Percentiles rank a stretch among this genome's conserved stretches.
Conservation (phyloP, 805 yeast species). For the Yarrowia yakushimensis region DNA sequence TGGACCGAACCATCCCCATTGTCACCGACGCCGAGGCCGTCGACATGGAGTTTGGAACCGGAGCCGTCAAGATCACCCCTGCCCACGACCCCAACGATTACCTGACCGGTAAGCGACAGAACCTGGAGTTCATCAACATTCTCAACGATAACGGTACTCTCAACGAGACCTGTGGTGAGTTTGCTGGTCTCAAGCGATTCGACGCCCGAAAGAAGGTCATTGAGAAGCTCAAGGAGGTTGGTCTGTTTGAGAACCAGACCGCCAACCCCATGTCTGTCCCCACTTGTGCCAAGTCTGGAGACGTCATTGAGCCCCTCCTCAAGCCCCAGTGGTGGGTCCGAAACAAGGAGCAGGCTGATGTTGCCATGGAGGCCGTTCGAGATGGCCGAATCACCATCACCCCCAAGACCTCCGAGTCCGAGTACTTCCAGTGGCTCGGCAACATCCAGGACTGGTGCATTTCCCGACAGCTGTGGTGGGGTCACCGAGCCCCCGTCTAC, state of each 20-base stretch:
- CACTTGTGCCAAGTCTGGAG: conserved; percentile 93
- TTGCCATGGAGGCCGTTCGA: conserved; percentile 80
- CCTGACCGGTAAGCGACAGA: conserved; percentile 90
- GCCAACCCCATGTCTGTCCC: conserved; percentile 97
- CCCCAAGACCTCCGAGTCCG: conserved; percentile 88
- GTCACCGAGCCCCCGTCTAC: conserved; percentile 97
- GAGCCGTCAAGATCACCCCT: conserved; percentile 99
- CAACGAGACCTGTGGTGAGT: conserved; percentile 91
- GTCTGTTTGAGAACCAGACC: conserved; percentile 74
- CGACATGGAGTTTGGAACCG: conserved; percentile 99
- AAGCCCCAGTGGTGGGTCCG: conserved; percentile 99
- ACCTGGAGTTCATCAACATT: conserved; percentile 82
- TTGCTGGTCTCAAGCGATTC: conserved; percentile 86
- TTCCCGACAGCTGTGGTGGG: conserved; percentile 93
- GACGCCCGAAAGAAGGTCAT: conserved; percentile 87
- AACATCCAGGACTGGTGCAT: conserved; percentile 99
- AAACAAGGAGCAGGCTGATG: conserved; percentile 82
- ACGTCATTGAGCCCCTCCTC: conserved; percentile 90
- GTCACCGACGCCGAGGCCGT: conserved; percentile 89
- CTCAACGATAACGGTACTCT: conserved; percentile 87
- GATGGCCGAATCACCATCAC: conserved; percentile 74
- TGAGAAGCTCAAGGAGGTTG: conserved; percentile 69
- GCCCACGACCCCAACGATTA: conserved; percentile 98
- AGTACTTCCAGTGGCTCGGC: conserved; percentile 92
- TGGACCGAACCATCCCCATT: conserved; percentile 81